phyloP scores from a whole-genome alignment of 495 filamentous ascomycete species.

The Neurospora cerealis region DNA sequence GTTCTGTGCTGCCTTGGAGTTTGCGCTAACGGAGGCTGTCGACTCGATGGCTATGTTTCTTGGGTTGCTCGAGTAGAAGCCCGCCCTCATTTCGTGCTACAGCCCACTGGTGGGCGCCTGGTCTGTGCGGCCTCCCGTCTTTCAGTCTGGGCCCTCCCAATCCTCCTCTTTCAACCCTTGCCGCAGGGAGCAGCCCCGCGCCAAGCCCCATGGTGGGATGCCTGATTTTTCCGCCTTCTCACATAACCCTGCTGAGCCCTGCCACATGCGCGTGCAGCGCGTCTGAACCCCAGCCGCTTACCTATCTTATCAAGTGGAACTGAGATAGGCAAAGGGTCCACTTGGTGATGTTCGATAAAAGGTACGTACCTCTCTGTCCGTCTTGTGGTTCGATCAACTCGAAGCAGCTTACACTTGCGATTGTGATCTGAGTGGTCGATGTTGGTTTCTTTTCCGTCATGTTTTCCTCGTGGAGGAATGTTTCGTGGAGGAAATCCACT shows the following conservation, averaged over 20 bases:
- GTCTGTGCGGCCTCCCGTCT: slow-evolving; percentile 8
- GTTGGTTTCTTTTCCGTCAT: neutral
- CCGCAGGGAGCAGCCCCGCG: slow-evolving; percentile 7
- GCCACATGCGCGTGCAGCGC: neutral
- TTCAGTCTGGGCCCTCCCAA: neutral
- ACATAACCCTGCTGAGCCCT: neutral
- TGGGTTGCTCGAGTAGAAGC: slow-evolving; percentile 12
- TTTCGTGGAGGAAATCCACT: neutral
- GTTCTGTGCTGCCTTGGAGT: neutral
- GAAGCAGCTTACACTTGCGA: neutral
- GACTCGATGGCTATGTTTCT: neutral
- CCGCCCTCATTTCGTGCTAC: slow-evolving; percentile 14
- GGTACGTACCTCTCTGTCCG: neutral
- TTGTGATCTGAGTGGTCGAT: neutral
- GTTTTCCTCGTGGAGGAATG: neutral
- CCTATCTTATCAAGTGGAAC: neutral
- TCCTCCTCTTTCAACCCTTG: slow-evolving; percentile 6
- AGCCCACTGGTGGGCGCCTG: slow-evolving; percentile 5
- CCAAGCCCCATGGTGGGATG: neutral
- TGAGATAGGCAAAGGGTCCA: neutral
- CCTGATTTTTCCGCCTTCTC: slow-evolving; percentile 1
- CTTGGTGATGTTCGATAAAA: neutral
- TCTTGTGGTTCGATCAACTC: neutral
- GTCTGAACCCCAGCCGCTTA: neutral
- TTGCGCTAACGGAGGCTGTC: neutral